Conservation (phyloP, 108 stramenopile species). For the Fragilaria crotonensis region DNA sequence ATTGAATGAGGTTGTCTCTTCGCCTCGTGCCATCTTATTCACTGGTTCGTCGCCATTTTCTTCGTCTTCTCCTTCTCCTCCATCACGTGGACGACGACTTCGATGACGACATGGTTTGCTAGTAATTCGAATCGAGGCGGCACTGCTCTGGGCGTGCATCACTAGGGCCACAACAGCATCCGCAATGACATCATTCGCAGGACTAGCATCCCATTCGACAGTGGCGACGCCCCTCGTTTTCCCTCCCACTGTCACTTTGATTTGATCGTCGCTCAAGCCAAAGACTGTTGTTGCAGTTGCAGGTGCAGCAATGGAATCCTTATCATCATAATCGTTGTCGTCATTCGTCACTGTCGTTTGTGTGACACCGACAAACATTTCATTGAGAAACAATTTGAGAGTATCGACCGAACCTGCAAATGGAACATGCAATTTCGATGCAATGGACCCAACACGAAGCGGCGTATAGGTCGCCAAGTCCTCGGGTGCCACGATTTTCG, state of each 20-base stretch:
- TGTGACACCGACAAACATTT: slow-evolving; percentile 75
- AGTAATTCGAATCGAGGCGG: slow-evolving; percentile 80
- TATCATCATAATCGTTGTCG: slow-evolving; percentile 24
- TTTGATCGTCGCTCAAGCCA: slow-evolving; percentile 55
- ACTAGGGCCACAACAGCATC: slow-evolving; percentile 87
- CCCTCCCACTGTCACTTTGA: slow-evolving; percentile 51
- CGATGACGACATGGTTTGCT: slow-evolving; percentile 78
- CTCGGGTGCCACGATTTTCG: slow-evolving; percentile 77
- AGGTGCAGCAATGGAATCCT: slow-evolving; percentile 48
- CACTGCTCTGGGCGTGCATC: slow-evolving; percentile 86
- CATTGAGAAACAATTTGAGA: slow-evolving; percentile 62
- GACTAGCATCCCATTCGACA: slow-evolving; percentile 86
- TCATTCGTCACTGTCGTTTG: slow-evolving; percentile 45
- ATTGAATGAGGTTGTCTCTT: slow-evolving; percentile 20
- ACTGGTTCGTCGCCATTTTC: slow-evolving; percentile 27
- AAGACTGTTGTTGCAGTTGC: slow-evolving; percentile 65
- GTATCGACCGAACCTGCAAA: slow-evolving; percentile 71
- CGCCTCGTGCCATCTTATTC: neutral
- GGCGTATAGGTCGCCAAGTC: slow-evolving; percentile 86
- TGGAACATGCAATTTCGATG: slow-evolving; percentile 81
- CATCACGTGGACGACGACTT: slow-evolving; percentile 12
- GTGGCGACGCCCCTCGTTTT: slow-evolving; percentile 55
- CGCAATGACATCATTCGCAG: slow-evolving; percentile 88
- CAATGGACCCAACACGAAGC: slow-evolving; percentile 76
- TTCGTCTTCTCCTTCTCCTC: slow-evolving; percentile 24